Evolutionary conservation across 129 eudicot genomes (phyloP).

Genomic region (Tagetes erecta): DNA sequence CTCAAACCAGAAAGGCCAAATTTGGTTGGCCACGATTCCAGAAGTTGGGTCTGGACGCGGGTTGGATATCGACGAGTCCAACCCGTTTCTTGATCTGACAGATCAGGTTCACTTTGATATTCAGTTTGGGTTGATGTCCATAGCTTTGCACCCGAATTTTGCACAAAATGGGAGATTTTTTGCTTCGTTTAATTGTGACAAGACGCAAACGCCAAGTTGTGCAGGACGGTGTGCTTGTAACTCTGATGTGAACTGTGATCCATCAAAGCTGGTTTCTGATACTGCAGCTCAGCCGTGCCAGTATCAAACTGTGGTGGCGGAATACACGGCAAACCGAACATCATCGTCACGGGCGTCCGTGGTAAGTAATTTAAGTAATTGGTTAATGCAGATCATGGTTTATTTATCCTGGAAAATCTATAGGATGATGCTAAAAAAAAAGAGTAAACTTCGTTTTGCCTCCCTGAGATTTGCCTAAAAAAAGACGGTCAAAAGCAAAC

Average conservation of each 20-base stretch:
- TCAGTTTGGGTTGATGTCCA: constrained; percentile 75
- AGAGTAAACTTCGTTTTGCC: too few relatives aligned
- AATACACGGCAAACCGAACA: constrained; percentile 59
- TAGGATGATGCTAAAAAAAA: too few relatives aligned
- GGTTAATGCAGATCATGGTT: too few relatives aligned
- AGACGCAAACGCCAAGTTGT: constrained; percentile 56
- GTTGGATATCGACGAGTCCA: constrained; percentile 57
- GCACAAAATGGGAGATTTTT: constrained; percentile 75
- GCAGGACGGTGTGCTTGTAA: constrained; percentile 85
- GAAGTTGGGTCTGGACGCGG: constrained; percentile 54
- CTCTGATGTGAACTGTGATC: constrained; percentile 85
- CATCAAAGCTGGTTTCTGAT: constrained; percentile 54
- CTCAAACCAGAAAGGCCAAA: constrained; percentile 70
- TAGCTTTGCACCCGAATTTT: constrained; percentile 87
- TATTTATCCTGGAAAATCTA: too few relatives aligned
- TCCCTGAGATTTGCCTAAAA: too few relatives aligned
- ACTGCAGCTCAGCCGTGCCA: constrained; percentile 74
- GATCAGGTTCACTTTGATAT: constrained; percentile 71
- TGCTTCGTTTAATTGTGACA: constrained; percentile 80
- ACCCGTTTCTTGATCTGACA: constrained; percentile 72
- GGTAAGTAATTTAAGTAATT: constrained; percentile 34
- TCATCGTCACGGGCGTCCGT: constrained; percentile 44
- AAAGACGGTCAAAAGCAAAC: too few relatives aligned
- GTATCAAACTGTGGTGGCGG: constrained; percentile 73
- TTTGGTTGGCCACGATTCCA: constrained; percentile 77